Base-by-base conservation (phyloP, 495 filamentous ascomycete genomes). In the Lineolata rhizophorae region DNA sequence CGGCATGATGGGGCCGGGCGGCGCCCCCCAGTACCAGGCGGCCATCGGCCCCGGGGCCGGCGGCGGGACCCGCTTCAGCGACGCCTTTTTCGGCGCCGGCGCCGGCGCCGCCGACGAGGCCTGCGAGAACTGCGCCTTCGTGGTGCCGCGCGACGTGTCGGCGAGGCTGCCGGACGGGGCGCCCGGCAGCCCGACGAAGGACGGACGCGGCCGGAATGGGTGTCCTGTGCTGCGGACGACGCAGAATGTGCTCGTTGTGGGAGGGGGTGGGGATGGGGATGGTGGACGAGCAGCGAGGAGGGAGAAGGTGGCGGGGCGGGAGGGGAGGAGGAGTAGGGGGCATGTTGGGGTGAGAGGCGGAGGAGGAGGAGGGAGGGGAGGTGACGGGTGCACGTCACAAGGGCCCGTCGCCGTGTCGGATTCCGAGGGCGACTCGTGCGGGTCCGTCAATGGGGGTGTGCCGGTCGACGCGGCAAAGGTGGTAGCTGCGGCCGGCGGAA, bases 91-190 rank as follows among this genome's bases (percentile, higher is more conserved):
- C 42, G n/a, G n/a, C n/a, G n/a, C n/a, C n/a, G n/a, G n/a, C n/a
- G n/a, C n/a, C n/a, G n/a, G n/a, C n/a, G 56, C 58, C 18, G 56
- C 60, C 22, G 56, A 68, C 42, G 62, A 64, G 18, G 58, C 60
- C 11, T 72, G 67, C 43, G 64, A 62, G 28, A 71, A 67, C 46
- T 72, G 67, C 41, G 60, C 57, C 31, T 49, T 72, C 30, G 56
- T 58, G 14, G 46, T 72, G 1, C 65, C 67, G 0, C 58, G 64
- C 38, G 55, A 54, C 39, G 55, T 62, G 37, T 63, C 54, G 57
- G 58, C 54, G 40, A 55, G 62, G 31, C 52, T 72, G 2, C 63
- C 67, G 9, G 46, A 53, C 9, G 61, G 65, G 4, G 60, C 61
- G 8, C 61, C 64, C 18, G 58, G 60, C 2, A 58, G 60, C 29